Base-by-base conservation (phyloP, 106 monocot genomes). In the Chionographis japonica region DNA sequence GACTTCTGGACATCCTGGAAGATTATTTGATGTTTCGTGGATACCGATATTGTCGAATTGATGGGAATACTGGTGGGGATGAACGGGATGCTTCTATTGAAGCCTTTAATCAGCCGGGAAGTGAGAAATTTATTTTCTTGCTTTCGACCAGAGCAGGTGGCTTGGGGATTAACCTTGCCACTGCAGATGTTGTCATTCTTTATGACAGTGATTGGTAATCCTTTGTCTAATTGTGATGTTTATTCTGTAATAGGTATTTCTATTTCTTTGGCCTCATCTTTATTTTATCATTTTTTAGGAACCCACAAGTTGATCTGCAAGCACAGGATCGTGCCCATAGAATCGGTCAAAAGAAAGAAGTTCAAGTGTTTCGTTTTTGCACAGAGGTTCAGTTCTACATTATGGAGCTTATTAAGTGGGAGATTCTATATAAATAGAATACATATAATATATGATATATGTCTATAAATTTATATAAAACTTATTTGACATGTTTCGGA, bases 291-390 rank as follows among this genome's bases (percentile, higher is more conserved):
- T 15, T 62, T 56, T 67, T 11, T 58, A 98, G 91, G 97, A 95
- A 95, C 49, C 95, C 95, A 17, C 95, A 91, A 76, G 86, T 89
- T 75, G 91, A 95, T 80, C 69, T 92, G 52, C 94, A 95, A 84
- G 94, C 94, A 54, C 91, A 95, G 74, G 94, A 95, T 72, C 88
- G 94, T 67, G 94, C 94, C 19, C 94, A 95, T 61, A 81, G 94
- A 37, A 95, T 95, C 81, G 94, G 94, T 37, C 95, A 91, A 67
- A 92, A 84, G 80, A 92, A 92, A 79, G 91, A 92, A 92, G 95
- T 91, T 62, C 91, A 89, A 87, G 92, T 97, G 49, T 97, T 97
- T 71, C 87, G 97, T 9, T 92, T 92, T 65, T 92, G 92, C 74
- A 88, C 89, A 8, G 92, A 92, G 97, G 92, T 90, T 65, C 56